These are phyloP conservation scores for Daedaleopsis nitida DNA, from an alignment of 768 basidiomycete genomes.

Conservation along the genomic window DNA sequence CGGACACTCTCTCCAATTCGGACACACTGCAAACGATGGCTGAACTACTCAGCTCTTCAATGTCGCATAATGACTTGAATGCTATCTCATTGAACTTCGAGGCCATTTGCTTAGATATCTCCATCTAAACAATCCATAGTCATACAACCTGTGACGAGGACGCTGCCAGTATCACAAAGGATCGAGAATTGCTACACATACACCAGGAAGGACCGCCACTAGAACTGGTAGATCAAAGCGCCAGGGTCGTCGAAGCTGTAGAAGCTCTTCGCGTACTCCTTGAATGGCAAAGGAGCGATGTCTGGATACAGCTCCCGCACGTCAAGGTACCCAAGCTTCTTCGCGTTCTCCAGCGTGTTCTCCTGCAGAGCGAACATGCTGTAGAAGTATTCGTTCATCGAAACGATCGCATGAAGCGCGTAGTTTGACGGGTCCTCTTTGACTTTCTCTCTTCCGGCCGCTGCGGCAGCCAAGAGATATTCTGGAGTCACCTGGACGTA, in stretches of 20 bases:
- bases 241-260: conserved; percentile 4
- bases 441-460: too few species aligned
- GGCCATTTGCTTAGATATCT: too few species aligned
- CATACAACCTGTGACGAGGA: too few species aligned
- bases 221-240: too few species aligned
- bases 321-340: conserved; percentile 25
- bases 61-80: too few species aligned
- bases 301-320: conserved; percentile 30
- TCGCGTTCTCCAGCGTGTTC: conserved; percentile 25
- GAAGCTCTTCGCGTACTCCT: conserved; percentile 24
- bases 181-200: neutral
- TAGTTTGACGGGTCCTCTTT: neutral
- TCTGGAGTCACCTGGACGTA: neutral
- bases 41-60: too few species aligned
- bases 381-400: conserved; percentile 12
- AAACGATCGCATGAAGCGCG: neutral
- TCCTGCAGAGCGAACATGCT: conserved; percentile 30
- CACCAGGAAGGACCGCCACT: neutral
- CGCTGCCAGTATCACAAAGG: too few species aligned
- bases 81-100: too few species aligned
- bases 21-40: too few species aligned
- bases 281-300: conserved; percentile 11
- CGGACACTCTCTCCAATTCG: too few species aligned
- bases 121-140: too few species aligned
- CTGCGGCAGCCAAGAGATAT: neutral